phyloP scores from a whole-genome alignment of 1,284 basidiomycete genomes.

The Moesziomyces parantarcticus region DNA sequence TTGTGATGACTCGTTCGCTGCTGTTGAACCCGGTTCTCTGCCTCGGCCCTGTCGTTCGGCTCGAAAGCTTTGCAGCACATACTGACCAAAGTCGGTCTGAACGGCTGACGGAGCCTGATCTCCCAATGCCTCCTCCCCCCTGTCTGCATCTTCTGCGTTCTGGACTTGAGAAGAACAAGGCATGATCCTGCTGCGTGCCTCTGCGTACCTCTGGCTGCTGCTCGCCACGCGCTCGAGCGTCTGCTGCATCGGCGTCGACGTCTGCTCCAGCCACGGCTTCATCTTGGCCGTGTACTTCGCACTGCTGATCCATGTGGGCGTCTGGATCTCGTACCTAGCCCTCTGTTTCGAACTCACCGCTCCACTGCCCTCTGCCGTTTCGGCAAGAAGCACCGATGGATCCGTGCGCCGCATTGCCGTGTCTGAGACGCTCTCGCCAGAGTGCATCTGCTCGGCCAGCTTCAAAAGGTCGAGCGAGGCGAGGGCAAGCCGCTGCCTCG shows the following conservation, averaged over 20 bases:
- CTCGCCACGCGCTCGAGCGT: slow-evolving; percentile 9
- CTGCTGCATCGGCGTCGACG: slow-evolving; percentile 18
- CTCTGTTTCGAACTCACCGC: not conserved
- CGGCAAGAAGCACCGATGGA: slow-evolving; percentile 7
- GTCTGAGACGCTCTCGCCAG: not conserved
- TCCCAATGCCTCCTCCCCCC: no score
- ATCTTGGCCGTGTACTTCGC: slow-evolving; percentile 35
- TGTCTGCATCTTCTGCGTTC: not conserved
- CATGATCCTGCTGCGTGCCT: slow-evolving; percentile 25
- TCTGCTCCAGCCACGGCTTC: slow-evolving; percentile 32
- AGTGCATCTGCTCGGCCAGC: slow-evolving; percentile 1
- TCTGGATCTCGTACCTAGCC: slow-evolving; percentile 28
- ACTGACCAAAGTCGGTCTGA: slow-evolving; percentile 20
- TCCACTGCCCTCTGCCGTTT: slow-evolving; percentile 1
- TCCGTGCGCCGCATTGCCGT: not conserved
- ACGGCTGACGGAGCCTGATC: not conserved
- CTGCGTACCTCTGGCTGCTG: slow-evolving; percentile 17
- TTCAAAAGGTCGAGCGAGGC: slow-evolving; percentile 20
- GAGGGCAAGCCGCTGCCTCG: slow-evolving; percentile 27
- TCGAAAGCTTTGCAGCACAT: slow-evolving; percentile 23
- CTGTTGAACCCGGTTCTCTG: no score
- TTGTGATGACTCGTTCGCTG: no score
- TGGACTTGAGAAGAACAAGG: not conserved
- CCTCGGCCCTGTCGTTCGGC: slow-evolving; percentile 4
- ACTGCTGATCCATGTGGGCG: slow-evolving; percentile 27